These are phyloP conservation scores for Gracilaria domingensis DNA, from an alignment of 23 red algal genomes.

Conservation along the genomic window DNA sequence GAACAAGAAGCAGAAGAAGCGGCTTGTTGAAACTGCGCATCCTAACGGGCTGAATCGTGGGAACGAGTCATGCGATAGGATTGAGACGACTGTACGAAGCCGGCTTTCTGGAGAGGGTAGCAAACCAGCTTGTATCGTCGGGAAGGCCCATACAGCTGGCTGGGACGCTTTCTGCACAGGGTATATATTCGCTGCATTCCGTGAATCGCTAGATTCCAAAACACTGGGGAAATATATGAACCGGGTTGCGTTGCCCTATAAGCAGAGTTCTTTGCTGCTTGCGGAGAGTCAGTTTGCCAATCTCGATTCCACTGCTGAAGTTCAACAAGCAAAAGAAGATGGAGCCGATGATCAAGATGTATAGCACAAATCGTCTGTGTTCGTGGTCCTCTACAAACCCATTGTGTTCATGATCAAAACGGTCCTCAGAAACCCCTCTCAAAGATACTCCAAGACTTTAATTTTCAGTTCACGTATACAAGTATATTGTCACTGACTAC, in stretches of 20 bases:
- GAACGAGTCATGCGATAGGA: not conserved
- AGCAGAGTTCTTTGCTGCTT: slow-evolving; percentile 34
- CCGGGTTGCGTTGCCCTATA: slow-evolving; percentile 30
- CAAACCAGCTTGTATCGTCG: not conserved
- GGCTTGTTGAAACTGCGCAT: not conserved
- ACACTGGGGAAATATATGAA: slow-evolving; percentile 35
- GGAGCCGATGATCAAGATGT: not conserved
- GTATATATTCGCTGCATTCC: slow-evolving; percentile 85
- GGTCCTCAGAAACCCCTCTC: too few relatives aligned
- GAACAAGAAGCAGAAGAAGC: slow-evolving; percentile 34
- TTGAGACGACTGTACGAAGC: not conserved
- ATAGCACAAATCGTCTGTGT: not conserved
- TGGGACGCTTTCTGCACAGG: slow-evolving; percentile 98
- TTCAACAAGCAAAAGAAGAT: not conserved
- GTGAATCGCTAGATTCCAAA: slow-evolving; percentile 12
- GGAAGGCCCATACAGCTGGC: slow-evolving; percentile 84
- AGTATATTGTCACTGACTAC: too few relatives aligned
- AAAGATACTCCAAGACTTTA: too few relatives aligned
- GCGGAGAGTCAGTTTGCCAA: slow-evolving; percentile 49
- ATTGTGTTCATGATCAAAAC: too few relatives aligned
- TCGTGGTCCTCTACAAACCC: too few relatives aligned
- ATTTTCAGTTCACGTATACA: too few relatives aligned
- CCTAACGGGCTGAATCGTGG: not conserved
- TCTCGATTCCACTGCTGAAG: not conserved
- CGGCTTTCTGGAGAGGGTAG: not conserved